Evolutionary conservation across 495 filamentous ascomycete species (phyloP).

Genomic region (Penicillium subrubescens): DNA sequence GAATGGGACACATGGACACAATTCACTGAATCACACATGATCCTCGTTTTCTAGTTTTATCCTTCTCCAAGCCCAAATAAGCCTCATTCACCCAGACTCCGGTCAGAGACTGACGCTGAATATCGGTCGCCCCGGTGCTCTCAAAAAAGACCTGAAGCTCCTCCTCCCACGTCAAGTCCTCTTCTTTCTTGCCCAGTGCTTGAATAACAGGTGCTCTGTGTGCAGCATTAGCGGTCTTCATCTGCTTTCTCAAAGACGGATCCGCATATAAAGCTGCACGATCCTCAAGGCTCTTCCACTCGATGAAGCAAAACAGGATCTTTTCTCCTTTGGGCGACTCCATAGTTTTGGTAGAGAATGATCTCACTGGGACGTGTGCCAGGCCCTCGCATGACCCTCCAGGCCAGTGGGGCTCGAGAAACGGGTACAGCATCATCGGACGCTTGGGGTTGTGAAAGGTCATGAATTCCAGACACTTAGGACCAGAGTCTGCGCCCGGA

Average conservation of each 20-base stretch:
- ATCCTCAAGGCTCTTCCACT: constrained; percentile 1
- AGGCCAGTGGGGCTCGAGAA: not conserved
- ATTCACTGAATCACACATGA: not conserved
- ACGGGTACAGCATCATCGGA: not conserved
- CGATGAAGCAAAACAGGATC: not conserved
- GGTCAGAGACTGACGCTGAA: not conserved
- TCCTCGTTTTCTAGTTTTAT: not conserved
- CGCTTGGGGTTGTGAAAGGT: not conserved
- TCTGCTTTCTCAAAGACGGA: not conserved
- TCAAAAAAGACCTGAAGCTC: not conserved
- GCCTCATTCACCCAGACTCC: not conserved
- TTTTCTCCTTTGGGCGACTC: not conserved
- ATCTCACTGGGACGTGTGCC: not conserved
- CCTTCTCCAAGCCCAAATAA: not conserved
- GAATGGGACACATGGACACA: not conserved
- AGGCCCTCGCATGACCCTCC: not conserved
- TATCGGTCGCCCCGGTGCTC: not conserved
- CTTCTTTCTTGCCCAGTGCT: not conserved
- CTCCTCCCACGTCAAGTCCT: not conserved
- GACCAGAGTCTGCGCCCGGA: not conserved
- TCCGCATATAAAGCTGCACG: not conserved
- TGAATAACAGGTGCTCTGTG: not conserved
- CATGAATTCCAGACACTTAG: not conserved
- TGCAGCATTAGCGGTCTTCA: not conserved
- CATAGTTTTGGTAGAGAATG: not conserved